Evolutionary conservation across 2,329 filamentous ascomycete species (phyloP), one percentile per base, ranked within the genome.

Genomic region (Truncatella angustata): DNA sequence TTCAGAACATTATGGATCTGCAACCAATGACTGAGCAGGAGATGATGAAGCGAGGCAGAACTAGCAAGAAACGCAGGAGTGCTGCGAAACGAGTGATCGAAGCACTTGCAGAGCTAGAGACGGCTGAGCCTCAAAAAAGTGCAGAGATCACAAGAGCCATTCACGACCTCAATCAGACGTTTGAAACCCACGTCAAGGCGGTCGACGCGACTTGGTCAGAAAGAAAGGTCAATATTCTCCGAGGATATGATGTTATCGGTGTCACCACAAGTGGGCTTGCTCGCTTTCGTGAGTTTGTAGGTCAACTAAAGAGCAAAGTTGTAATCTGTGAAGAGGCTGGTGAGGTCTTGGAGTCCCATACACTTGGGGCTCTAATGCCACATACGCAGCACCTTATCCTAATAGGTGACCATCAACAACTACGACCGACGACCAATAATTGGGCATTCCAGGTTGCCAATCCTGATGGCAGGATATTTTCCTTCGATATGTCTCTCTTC

Each of bases 301-400:
- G 74, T 5, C 71, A 73, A 6, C 54, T 86, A 1, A 61, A 66
- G 5, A 69, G 71, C 32, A 85, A 86, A 54, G 76, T 87, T 0
- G 63, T 89, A n/a, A 62, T 89, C 1, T 86, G 81, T 30, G 86
- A 90, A 62, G 86, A 90, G 60, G 86, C 86, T 2, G 86, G 79
- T 0, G 86, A 89, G 55, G 81, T 89, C 0, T 70, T 88, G 26
- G 86, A 90, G 62, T 73, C 81, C 0, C 84, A 88, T 53, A 70
- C 81, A 3, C 62, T 88, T 1, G 80, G 81, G 0, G 76, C 84
- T 0, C 63, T 88, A 4, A 67, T 86, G 0, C 83, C 84, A 0
- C 75, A 76, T 0, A 63, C 86, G 0, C 75, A 88, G 60, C 85
- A 89, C 52, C 68, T 74, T 5, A 81, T 88, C n/a, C 72, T 83